Evolutionary conservation across 495 filamentous ascomycete species (phyloP).

Genomic region (Pyronema domesticum): DNA sequence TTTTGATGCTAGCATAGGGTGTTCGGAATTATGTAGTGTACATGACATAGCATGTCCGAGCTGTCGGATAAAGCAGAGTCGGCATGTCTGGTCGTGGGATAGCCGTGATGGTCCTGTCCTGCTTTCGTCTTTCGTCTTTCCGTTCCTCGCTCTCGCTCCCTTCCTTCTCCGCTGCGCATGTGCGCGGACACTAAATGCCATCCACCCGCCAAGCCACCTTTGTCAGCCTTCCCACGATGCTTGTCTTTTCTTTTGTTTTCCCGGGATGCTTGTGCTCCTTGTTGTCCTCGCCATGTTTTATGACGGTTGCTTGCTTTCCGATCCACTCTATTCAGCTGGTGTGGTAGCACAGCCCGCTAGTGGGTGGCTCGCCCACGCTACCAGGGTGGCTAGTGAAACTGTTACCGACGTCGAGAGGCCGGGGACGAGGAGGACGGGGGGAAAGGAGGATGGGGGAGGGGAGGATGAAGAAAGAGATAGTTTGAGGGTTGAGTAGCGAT

Average conservation of each 20-base stretch:
- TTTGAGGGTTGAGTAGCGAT: not conserved
- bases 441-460: not conserved
- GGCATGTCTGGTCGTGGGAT: no score
- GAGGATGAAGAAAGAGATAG: not conserved
- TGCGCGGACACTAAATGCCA: no score
- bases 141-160: no score
- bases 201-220: no score
- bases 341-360: not conserved
- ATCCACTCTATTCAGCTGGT: not conserved
- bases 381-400: not conserved
- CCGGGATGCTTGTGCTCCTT: not conserved
- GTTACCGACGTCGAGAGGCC: not conserved
- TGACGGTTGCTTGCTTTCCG: not conserved
- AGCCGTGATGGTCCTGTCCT: no score
- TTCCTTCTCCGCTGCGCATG: no score
- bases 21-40: no score
- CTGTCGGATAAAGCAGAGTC: no score
- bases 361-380: not conserved
- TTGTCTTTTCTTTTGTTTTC: not conserved
- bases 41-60: no score
- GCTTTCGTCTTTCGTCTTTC: no score
- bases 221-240: no score
- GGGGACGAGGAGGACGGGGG: not conserved
- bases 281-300: not conserved
- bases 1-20: no score